Evolutionary conservation across 345 rosid genomes (phyloP), one percentile per base, ranked within the genome.

Genomic region (Pugionium cornutum): DNA sequence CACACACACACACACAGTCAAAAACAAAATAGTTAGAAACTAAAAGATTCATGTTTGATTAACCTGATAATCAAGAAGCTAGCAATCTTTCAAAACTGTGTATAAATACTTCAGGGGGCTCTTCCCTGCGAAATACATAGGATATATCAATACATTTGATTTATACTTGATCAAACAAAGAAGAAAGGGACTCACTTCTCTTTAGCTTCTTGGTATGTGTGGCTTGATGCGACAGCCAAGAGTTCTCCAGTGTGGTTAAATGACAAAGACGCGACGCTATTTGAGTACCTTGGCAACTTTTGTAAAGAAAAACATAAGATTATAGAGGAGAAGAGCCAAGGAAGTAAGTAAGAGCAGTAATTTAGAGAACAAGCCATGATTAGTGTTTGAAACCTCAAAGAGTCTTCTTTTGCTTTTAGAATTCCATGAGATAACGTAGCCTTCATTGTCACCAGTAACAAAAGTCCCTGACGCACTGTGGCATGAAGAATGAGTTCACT

Each of bases 361-460:
- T 63, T 7, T 47, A 46, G 32, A 55, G 47, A 71, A 64, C 46
- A 42, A 43, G 49, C 27, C 35, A 43, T 43, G 61, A 58, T 57
- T 26, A 64, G n/a, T 55, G 68, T 48, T 48, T 50, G 27, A 64
- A 11, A 92, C 96, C 92, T 92, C 96, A 11, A 65, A 62, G 60
- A 86, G 68, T 77, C 83, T 87, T 84, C 77, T 83, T 77, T 72
- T 89, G 53, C 79, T 84, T 73, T 74, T 78, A 40, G 84, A 80
- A 60, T 89, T 82, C 98, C 98, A 92, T 59, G 75, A 77, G 28
- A 58, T 76, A 29, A 87, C 79, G 39, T 82, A 77, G 25, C 98
- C 98, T 59, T 86, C 86, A 51, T 78, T 83, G 70, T 92, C 96
- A 9, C 96, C 95, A 10, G 95, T 87, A 42, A 83, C 76, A 75